Percentiles rank a stretch among this genome's conserved stretches.
These are phyloP conservation scores for Kwoniella newhampshirensis DNA, from an alignment of 768 basidiomycete species.

Conservation along the genomic window DNA sequence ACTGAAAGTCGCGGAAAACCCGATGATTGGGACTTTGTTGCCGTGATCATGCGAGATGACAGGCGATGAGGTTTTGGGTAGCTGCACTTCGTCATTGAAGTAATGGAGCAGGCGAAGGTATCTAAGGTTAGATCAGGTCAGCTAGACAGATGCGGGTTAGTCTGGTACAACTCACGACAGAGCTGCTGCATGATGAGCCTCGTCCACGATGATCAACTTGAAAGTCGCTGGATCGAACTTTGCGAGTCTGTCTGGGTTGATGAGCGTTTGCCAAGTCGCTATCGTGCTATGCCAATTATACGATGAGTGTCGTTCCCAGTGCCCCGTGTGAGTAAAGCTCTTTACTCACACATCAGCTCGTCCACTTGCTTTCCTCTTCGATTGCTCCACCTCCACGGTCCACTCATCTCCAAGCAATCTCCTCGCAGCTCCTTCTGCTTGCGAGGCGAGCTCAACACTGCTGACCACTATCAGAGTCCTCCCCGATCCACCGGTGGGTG, in stretches of 20 bases:
- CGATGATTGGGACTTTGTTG: slow-evolving; percentile 70
- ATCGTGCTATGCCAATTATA: slow-evolving; percentile 40
- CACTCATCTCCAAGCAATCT: slow-evolving; percentile 65
- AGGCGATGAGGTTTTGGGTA: slow-evolving; percentile 51
- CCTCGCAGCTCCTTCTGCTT: slow-evolving; percentile 73
- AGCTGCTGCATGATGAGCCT: slow-evolving; percentile 93
- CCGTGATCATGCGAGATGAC: slow-evolving; percentile 26
- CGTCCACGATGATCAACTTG: slow-evolving; percentile 82
- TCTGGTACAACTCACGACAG: slow-evolving; percentile 66
- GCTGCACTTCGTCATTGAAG: slow-evolving; percentile 64
- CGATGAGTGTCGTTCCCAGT: no score
- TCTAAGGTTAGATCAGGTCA: slow-evolving; percentile 41
- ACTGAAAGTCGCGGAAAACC: slow-evolving; percentile 93
- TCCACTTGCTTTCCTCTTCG: slow-evolving; percentile 70
- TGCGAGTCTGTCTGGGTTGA: slow-evolving; percentile 62
- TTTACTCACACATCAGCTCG: slow-evolving; percentile 74
- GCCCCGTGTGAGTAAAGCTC: slow-evolving; percentile 19
- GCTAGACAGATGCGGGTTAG: background rate
- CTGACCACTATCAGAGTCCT: slow-evolving; percentile 81
- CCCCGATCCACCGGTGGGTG: slow-evolving; percentile 16
- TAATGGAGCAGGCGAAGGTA: slow-evolving; percentile 80
- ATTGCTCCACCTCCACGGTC: slow-evolving; percentile 91
- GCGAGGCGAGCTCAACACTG: slow-evolving; percentile 74
- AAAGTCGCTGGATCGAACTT: slow-evolving; percentile 71
- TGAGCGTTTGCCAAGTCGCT: slow-evolving; percentile 62